Base-by-base conservation (phyloP, 2,329 filamentous ascomycete genomes). In the Elsinoe necatrix region DNA sequence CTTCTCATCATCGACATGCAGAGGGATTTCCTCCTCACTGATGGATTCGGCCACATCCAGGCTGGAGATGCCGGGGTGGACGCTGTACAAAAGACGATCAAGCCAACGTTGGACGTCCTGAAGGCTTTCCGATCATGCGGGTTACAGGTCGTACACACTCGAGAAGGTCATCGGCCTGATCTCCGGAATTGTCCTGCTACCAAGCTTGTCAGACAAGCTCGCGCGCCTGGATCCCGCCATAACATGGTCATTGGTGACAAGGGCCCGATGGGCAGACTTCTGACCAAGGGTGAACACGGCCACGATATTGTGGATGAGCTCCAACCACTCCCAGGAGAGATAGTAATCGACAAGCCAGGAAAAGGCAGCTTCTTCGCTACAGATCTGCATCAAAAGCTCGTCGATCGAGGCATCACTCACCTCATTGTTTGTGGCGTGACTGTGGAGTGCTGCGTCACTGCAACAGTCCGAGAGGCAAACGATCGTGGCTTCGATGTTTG, bases 401-500 rank as follows among this genome's bases (percentile, higher is more conserved):
- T 80, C 58, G 76, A 78, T 21, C 70, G 75, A 61, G 80, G 76
- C 0, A 77, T 83, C 56, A 83, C 80, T 1, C 79, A 83, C 65
- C 66, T 83, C 1, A 67, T 84, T 1, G 72, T 83, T 34, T 69
- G 73, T n/a, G 80, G 80, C 0, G 78, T 82, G 9, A 82, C 79
- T 0, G 81, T 79, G 0, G 79, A 82, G 65, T 79, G 78, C 61
- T 82, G 79, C 61, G 79, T 83, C 54, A 76, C 76, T 7, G 79
- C 77, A 0, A 80, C 79, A 0, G 70, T 79, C 1, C 70, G 79
- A 35, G 80, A 83, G 66, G 78, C 77, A 29, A 79, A 78, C 57
- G 80, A 83, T 62, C 74, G 81, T n/a, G 81, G 80, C 0, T 82
- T 80, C 60, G 78, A 83, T 62, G 81, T 77, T 65, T 82, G 80